Base-by-base conservation (phyloP, 768 basidiomycete genomes). In the Leccinum truebloodii region DNA sequence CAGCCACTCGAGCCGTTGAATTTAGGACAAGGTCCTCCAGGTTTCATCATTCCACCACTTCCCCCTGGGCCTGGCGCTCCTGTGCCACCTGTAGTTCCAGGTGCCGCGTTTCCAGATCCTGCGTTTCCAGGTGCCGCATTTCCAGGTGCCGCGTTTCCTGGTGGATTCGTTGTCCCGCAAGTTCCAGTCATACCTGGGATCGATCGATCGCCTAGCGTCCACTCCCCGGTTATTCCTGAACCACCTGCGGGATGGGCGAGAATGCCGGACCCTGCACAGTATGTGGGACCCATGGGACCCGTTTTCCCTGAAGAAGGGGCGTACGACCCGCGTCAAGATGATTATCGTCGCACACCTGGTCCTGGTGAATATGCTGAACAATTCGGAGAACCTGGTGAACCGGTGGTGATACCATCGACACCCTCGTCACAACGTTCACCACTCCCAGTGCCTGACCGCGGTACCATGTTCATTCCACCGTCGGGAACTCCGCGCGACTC, bases 291-390 rank as follows among this genome's bases (percentile, higher is more conserved):
- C 32, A 39, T 22, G 10, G 63, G 61, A 14, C 75, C 75, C 9
- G 77, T 81, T 22, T 72, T 81, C 55, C 79, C 80, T 8, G 70
- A 67, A 26, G 79, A 75, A n/a, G 54, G 49, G 4, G 61, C 63
- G 10, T 65, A 59, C 30, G 61, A 44, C 1, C 32, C 32, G 3
- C 59, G 53, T 48, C n/a, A 3, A 8, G 41, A 14, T 41, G 41
- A 41, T 3, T 41, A 41, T 41, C 37, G 48, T 54, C 60, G 2
- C 54, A 41, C 2, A 52, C 69, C 60, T 9, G 14, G 24, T 18
- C 69, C 60, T 9, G 14, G 24, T 18, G 61, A 55, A 18, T 65
- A 60, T 32, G 8, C 30, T 48, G 57, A 64, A 26, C 65, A 2
- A 12, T 24, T 32, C 13, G 54, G 49, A 13, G 66, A 67, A 2